These are phyloP conservation scores for Candida lessepsii DNA, from an alignment of 805 yeast genomes.

Conservation along the genomic window DNA sequence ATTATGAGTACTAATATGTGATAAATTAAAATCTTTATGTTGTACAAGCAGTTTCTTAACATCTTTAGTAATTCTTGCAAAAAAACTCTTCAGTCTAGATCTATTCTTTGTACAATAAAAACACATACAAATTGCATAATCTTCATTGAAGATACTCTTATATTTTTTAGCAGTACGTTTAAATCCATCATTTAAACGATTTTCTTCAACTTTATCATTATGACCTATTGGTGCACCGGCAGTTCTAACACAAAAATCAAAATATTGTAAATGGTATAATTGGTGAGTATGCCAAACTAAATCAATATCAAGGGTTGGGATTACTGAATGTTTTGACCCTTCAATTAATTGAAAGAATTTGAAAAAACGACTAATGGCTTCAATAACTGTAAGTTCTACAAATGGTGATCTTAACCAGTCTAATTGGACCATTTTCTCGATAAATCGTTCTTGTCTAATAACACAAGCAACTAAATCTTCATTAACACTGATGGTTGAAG, in stretches of 20 bases:
- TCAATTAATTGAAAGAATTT: conserved; percentile 16
- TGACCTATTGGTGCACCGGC: conserved; percentile 14
- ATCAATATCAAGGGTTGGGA: conserved; percentile 10
- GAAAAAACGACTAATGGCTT: conserved; percentile 19
- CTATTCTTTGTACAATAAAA: conserved; percentile 2
- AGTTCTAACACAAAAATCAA: conserved; percentile 4
- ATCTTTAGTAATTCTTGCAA: neutral
- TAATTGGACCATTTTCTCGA: conserved; percentile 17
- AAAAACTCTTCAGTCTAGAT: conserved; percentile 1
- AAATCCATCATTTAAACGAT: conserved; percentile 17
- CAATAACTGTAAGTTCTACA: conserved; percentile 18
- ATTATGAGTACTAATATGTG: conserved; percentile 4
- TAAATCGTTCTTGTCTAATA: conserved; percentile 22
- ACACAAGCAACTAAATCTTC: conserved; percentile 26
- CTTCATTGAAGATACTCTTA: neutral
- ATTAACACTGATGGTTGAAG: conserved; percentile 29
- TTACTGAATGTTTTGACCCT: conserved; percentile 3
- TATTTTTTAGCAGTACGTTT: conserved; percentile 13
- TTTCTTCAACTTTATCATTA: conserved; percentile 25
- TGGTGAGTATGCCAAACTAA: conserved; percentile 12
- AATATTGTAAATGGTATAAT: conserved; percentile 1
- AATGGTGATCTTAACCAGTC: conserved; percentile 4
- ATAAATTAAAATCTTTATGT: neutral
- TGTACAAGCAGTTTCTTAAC: neutral
- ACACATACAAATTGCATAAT: conserved; percentile 6